Conservation (phyloP, 2,329 filamentous ascomycete species). For the Thelonectria olida region DNA sequence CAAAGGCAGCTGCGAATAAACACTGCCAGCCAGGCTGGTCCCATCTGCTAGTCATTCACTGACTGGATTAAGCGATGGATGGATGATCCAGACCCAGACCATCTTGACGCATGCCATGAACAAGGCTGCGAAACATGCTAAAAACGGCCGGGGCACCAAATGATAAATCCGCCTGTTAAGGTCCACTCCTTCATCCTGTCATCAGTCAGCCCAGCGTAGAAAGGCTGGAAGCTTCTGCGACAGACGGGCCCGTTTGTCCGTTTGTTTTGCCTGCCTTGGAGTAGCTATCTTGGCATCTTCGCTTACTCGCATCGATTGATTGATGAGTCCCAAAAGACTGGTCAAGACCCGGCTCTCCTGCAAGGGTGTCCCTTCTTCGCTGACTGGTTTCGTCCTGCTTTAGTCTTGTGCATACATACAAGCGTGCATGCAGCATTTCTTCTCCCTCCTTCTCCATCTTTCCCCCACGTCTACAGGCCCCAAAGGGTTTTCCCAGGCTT, state of each 20-base stretch:
- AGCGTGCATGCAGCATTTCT: not conserved
- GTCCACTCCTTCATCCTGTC: not conserved
- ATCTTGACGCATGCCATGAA: constrained; percentile 10
- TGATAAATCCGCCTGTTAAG: not conserved
- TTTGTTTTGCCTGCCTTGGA: not conserved
- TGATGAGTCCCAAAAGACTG: not conserved
- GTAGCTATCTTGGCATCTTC: no score
- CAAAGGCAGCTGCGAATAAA: not conserved
- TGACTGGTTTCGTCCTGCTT: not conserved
- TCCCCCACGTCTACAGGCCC: constrained; percentile 1
- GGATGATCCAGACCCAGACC: no score
- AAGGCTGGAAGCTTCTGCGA: constrained; percentile 1
- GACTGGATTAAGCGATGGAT: not conserved
- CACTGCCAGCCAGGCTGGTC: no score
- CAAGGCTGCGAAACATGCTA: constrained; percentile 15
- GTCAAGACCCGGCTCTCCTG: not conserved
- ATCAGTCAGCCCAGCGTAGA: not conserved
- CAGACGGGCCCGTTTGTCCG: not conserved
- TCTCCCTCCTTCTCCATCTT: constrained; percentile 4
- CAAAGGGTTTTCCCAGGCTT: not conserved
- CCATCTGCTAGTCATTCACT: not conserved
- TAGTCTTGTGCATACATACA: not conserved
- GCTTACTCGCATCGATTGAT: no score
- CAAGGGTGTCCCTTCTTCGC: not conserved
- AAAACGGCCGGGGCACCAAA: not conserved